These are phyloP conservation scores for Phytophthora podocarpi DNA, from an alignment of 352 stramenopile genomes.

Conservation along the genomic window DNA sequence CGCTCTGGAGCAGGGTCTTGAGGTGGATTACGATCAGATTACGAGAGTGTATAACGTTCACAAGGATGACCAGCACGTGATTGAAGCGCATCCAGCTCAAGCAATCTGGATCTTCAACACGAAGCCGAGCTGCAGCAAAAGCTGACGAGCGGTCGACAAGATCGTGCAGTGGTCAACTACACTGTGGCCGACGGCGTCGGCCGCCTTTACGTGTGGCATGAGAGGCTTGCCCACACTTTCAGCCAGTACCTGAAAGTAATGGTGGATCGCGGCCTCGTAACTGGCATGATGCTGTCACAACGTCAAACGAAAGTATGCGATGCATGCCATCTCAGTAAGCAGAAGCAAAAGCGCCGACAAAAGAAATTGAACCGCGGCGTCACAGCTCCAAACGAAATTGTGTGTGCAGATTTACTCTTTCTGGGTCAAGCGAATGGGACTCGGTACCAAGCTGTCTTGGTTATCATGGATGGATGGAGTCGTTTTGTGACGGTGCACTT, in stretches of 20 bases:
- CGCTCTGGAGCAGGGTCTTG: slow-evolving; percentile 3
- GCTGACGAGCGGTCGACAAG: too few species aligned
- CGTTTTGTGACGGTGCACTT: slow-evolving; percentile 6
- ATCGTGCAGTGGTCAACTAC: background rate
- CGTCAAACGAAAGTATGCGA: background rate
- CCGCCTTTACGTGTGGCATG: background rate
- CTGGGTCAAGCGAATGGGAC: background rate
- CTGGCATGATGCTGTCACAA: background rate
- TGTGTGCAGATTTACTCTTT: slow-evolving; percentile 6
- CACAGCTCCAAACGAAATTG: background rate
- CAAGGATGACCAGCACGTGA: background rate
- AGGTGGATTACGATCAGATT: background rate
- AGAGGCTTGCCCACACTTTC: background rate
- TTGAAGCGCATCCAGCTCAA: background rate
- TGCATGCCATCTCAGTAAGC: slow-evolving; percentile 6
- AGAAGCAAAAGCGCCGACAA: background rate
- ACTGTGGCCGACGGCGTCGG: background rate
- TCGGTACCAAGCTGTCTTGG: background rate
- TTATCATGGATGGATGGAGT: slow-evolving; percentile 11
- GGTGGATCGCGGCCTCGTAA: background rate
- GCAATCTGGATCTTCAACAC: slow-evolving; percentile 1
- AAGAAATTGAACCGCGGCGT: slow-evolving; percentile 4
- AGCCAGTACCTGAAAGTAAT: slow-evolving; percentile 6
- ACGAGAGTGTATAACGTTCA: background rate
- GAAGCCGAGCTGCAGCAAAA: too few species aligned